Evolutionary conservation across 2,329 filamentous ascomycete genomes (phyloP), one percentile per base, ranked within the genome.

Genomic region (Aspergillus melleus): DNA sequence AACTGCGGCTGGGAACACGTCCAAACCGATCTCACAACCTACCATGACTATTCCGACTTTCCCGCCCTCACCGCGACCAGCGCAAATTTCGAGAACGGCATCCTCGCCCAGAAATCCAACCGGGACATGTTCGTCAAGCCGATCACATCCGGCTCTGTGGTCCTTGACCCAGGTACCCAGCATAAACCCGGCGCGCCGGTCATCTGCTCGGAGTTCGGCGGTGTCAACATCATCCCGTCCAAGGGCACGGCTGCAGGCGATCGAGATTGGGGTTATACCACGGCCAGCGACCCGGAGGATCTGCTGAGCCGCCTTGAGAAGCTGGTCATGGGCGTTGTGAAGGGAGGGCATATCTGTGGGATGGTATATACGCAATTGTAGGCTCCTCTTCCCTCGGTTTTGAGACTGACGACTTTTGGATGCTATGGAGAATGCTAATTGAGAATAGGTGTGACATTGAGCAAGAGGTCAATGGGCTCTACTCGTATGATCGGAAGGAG

Each of bases 1-100:
- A 90, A 90, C 72, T 90, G 87, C 64, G 88, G 88, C 36, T 90
- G 88, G 88, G 86, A 90, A 68, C 87, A 89, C 63, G 86, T 89
- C 6, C 66, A 79, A 11, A 87, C 84, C 0, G 87, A 90, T 64
- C 75, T 90, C 2, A 85, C 84, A 24, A 89, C 87, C 0, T 90
- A 88, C 77, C 88, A 90, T 70, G 87, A 90, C 71, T 90, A 90
- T 69, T 78, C 80, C 19, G 87, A 89, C 66, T 84, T 79, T 0
- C 77, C 82, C 0, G 82, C 80, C 22, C 79, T 90, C 6, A 77
- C 81, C 5, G 76, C 81, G 60, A 84, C 83, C 1, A 89, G 86
- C 66, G 74, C 77, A 0, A 80, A 75, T 2, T 72, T 88, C 29
- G 76, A 83, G 29, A 55, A 52, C 1, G 77, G 78, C 1, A 88